A percentile compares a stretch with the other conserved stretches of the same genome.
Conservation (phyloP, 352 stramenopile species). For the Phytophthora niederhauseri region DNA sequence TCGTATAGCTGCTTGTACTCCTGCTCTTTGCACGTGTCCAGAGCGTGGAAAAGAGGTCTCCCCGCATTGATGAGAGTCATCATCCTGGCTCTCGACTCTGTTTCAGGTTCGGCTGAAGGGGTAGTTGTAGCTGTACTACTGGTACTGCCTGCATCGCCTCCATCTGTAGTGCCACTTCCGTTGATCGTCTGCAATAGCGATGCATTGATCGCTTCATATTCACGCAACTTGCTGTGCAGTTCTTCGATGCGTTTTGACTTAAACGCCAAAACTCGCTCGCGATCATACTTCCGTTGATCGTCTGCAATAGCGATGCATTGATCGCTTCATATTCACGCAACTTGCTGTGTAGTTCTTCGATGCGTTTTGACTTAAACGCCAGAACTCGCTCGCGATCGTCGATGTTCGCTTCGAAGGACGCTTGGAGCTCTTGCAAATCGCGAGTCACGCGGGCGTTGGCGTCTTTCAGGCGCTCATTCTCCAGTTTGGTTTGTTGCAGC, state of each 20-base stretch:
- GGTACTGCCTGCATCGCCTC: constrained; percentile 10
- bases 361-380: constrained; percentile 68
- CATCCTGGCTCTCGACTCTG: constrained; percentile 38
- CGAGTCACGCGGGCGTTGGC: constrained; percentile 40
- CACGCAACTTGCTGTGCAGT: constrained; percentile 50
- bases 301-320: constrained; percentile 56
- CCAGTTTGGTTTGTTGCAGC: constrained; percentile 44
- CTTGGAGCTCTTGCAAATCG: constrained; percentile 50
- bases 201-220: constrained; percentile 56
- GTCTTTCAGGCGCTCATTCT: constrained; percentile 45
- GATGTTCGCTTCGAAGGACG: constrained; percentile 56
- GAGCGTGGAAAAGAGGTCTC: constrained; percentile 55
- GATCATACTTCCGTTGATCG: constrained; percentile 53
- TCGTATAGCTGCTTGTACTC: constrained; percentile 60
- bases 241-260: constrained; percentile 75
- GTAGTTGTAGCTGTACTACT: constrained; percentile 13
- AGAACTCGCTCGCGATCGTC: constrained; percentile 72
- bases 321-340: constrained; percentile 54
- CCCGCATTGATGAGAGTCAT: constrained; percentile 44
- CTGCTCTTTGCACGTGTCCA: constrained; percentile 64
- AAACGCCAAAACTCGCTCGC: constrained; percentile 67
- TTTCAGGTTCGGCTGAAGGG: constrained; percentile 13
- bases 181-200: constrained; percentile 59
- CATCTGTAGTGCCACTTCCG: constrained; percentile 19
- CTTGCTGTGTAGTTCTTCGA: constrained; percentile 64